Evolutionary conservation across 2,329 filamentous ascomycete genomes (phyloP).

Genomic region (Diplodia corticola): DNA sequence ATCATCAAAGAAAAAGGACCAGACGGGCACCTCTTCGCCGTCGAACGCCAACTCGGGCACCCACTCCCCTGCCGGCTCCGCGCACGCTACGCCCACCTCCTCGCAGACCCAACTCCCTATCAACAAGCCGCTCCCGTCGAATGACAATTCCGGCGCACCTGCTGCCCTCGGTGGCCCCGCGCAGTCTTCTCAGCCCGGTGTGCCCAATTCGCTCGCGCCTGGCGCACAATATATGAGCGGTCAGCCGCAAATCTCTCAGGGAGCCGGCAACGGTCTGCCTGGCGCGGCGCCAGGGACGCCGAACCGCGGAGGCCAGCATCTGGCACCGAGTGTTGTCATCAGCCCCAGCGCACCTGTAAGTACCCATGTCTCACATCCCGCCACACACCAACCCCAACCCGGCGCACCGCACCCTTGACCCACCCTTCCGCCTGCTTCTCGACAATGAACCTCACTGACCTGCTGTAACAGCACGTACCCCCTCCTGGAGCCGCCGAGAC

Average conservation of each 20-base stretch:
- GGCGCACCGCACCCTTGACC: constrained; percentile 5
- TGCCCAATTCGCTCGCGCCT: constrained; percentile 33
- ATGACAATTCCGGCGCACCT: constrained; percentile 32
- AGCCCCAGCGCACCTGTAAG: constrained; percentile 79
- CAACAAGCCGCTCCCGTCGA: constrained; percentile 70
- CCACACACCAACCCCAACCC: constrained; percentile 14
- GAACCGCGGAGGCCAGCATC: constrained; percentile 59
- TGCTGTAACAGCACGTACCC: constrained; percentile 70
- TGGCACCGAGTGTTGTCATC: constrained; percentile 88
- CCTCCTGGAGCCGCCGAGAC: constrained; percentile 93
- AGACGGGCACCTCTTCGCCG: constrained; percentile 75
- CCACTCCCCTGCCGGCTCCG: constrained; percentile 61
- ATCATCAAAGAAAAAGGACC: constrained; percentile 67
- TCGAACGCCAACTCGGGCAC: constrained; percentile 57
- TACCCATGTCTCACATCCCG: constrained; percentile 25
- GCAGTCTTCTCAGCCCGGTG: constrained; percentile 33
- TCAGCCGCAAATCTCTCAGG: constrained; percentile 30
- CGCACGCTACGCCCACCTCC: constrained; percentile 76
- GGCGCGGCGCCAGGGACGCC: constrained; percentile 55
- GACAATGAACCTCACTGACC: constrained; percentile 25
- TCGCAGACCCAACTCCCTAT: constrained; percentile 79
- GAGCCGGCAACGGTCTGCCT: constrained; percentile 32
- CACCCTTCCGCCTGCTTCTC: constrained; percentile 1
- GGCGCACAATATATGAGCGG: constrained; percentile 37
- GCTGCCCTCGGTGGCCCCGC: constrained; percentile 30